Percentiles rank a stretch among this genome's conserved stretches.
phyloP scores from a whole-genome alignment of 2,329 filamentous ascomycete species.

The Westerdykella aurantiaca region DNA sequence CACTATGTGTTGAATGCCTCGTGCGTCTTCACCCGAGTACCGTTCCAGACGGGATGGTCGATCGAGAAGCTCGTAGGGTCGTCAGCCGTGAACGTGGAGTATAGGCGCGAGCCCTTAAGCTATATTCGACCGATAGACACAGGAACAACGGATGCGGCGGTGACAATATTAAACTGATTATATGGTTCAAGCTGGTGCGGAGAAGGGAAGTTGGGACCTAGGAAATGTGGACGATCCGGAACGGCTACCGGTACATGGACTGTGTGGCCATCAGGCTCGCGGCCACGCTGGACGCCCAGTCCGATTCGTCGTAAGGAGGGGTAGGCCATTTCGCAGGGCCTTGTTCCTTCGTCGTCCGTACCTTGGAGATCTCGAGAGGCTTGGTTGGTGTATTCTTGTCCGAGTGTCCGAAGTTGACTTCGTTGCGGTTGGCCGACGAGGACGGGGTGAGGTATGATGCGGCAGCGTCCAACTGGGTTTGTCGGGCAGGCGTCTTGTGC shows the following conservation, averaged over 20 bases:
- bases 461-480: constrained; percentile 57
- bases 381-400: constrained; percentile 60
- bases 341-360: constrained; percentile 39
- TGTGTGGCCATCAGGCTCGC: constrained; percentile 55
- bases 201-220: constrained; percentile 21
- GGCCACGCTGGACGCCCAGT: constrained; percentile 80
- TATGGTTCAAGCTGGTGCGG: constrained; percentile 22
- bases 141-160: constrained; percentile 20
- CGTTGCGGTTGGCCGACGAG: constrained; percentile 77
- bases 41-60: constrained; percentile 33
- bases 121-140: constrained; percentile 21
- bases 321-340: constrained; percentile 77
- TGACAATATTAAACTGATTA: constrained; percentile 29
- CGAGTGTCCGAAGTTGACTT: constrained; percentile 64
- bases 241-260: constrained; percentile 30
- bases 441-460: constrained; percentile 66
- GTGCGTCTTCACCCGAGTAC: constrained; percentile 24
- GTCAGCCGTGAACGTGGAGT: constrained; percentile 24
- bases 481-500: constrained; percentile 42
- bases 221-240: constrained; percentile 5
- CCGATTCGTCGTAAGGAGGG: constrained; percentile 87
- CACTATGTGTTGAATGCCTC: constrained; percentile 8
- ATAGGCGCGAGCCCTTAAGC: constrained; percentile 17
- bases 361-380: constrained; percentile 59
- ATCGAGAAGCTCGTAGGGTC: constrained; percentile 27